phyloP scores from a whole-genome alignment of 139 green algal genomes.

The Asterochloris erici region DNA sequence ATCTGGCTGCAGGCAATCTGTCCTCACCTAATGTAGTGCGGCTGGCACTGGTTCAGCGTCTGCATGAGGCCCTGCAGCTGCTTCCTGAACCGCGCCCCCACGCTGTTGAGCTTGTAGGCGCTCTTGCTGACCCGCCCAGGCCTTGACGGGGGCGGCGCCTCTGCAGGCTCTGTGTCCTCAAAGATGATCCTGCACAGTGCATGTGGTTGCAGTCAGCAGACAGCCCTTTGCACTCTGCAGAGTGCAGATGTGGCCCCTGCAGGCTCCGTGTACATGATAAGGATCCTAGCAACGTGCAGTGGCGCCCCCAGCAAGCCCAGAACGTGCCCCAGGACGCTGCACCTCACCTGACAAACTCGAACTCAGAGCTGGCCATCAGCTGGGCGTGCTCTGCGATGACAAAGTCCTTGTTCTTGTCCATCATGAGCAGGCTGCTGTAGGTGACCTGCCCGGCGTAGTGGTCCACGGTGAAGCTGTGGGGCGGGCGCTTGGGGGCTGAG shows the following conservation, averaged over 20 bases:
- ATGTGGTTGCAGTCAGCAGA: background rate
- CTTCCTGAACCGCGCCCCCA: slow-evolving; percentile 68
- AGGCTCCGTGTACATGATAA: too few species aligned
- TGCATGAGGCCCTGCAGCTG: slow-evolving; percentile 79
- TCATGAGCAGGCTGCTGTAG: slow-evolving; percentile 42
- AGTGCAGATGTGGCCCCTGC: too few species aligned
- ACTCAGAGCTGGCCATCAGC: slow-evolving; percentile 38
- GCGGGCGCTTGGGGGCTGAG: slow-evolving; percentile 55
- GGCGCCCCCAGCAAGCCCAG: too few species aligned
- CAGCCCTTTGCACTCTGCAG: too few species aligned
- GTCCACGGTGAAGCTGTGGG: slow-evolving; percentile 60
- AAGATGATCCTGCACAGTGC: slow-evolving; percentile 30
- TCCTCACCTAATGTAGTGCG: slow-evolving; percentile 62
- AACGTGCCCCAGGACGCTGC: too few species aligned
- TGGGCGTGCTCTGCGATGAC: slow-evolving; percentile 69
- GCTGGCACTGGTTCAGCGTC: slow-evolving; percentile 58
- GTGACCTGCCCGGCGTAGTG: slow-evolving; percentile 71
- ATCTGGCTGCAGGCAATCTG: too few species aligned
- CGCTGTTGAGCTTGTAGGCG: slow-evolving; percentile 51
- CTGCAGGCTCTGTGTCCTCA: slow-evolving; percentile 38
- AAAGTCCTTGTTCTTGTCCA: slow-evolving; percentile 87
- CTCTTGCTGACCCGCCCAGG: slow-evolving; percentile 20
- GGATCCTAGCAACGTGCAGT: too few species aligned
- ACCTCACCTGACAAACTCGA: slow-evolving; percentile 17
- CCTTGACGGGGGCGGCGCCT: slow-evolving; percentile 2